phyloP scores from a whole-genome alignment of 345 rosid species.

The Nephelium lappaceum region DNA sequence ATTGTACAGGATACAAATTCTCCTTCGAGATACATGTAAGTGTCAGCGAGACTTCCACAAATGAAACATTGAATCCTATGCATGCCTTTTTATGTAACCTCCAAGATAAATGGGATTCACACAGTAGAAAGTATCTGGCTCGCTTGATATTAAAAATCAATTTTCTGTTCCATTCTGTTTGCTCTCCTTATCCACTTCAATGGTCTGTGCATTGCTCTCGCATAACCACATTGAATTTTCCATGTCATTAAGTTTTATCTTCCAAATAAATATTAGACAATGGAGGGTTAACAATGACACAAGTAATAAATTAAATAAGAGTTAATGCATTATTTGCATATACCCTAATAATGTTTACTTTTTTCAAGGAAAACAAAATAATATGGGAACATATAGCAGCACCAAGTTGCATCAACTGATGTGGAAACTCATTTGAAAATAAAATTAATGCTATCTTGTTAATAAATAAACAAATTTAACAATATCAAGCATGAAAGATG shows the following conservation, averaged over 20 bases:
- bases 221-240: neutral
- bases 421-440: neutral
- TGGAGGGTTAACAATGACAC: neutral
- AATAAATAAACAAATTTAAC: neutral
- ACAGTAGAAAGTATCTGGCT: neutral
- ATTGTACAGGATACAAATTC: neutral
- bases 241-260: neutral
- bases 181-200: neutral
- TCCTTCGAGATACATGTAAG: neutral
- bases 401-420: neutral
- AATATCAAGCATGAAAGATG: neutral
- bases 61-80: neutral
- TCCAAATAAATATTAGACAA: constrained; percentile 3
- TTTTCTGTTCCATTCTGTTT: neutral
- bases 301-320: neutral
- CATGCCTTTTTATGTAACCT: neutral
- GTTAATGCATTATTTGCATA: neutral
- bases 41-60: neutral
- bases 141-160: neutral
- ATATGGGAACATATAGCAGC: neutral
- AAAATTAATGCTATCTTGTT: neutral
- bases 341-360: neutral
- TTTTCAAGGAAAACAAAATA: neutral
- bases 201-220: neutral
- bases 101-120: neutral